These are phyloP conservation scores for Aspergillus piperis DNA, from an alignment of 2,329 filamentous ascomycete species.

Conservation along the genomic window DNA sequence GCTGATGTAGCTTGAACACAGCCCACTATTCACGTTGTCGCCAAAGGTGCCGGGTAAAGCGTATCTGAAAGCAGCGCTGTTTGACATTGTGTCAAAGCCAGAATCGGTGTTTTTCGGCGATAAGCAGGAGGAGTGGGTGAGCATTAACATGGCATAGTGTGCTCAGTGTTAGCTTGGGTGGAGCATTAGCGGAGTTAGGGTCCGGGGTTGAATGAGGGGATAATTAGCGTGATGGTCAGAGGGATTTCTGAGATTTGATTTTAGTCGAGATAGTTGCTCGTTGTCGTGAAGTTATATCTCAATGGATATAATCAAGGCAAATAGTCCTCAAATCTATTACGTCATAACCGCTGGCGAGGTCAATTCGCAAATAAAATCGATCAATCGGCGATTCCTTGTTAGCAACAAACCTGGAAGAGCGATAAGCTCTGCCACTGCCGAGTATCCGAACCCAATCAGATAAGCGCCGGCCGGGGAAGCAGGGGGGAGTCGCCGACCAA, in stretches of 20 bases:
- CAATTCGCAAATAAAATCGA: no score
- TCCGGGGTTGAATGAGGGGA: neutral
- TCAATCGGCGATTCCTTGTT: no score
- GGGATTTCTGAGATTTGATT: no score
- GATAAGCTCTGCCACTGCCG: neutral
- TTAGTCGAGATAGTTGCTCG: no score
- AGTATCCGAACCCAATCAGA: neutral
- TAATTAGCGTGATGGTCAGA: neutral
- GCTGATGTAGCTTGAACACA: neutral
- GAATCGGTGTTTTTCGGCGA: slow-evolving; percentile 16
- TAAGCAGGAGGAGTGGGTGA: slow-evolving; percentile 12
- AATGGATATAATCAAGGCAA: no score
- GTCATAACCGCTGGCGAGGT: no score
- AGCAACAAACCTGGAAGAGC: neutral
- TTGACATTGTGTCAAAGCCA: slow-evolving; percentile 18
- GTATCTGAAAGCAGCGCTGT: slow-evolving; percentile 25
- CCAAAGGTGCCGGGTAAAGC: slow-evolving; percentile 16
- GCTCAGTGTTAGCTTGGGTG: neutral
- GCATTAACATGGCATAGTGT: neutral
- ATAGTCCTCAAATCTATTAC: no score
- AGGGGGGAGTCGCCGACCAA: neutral
- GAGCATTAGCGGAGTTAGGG: neutral
- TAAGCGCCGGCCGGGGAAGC: neutral
- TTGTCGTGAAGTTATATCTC: no score
- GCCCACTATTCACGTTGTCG: neutral